Conservation (phyloP, 352 stramenopile species). For the Globisporangium acanthophoron region DNA sequence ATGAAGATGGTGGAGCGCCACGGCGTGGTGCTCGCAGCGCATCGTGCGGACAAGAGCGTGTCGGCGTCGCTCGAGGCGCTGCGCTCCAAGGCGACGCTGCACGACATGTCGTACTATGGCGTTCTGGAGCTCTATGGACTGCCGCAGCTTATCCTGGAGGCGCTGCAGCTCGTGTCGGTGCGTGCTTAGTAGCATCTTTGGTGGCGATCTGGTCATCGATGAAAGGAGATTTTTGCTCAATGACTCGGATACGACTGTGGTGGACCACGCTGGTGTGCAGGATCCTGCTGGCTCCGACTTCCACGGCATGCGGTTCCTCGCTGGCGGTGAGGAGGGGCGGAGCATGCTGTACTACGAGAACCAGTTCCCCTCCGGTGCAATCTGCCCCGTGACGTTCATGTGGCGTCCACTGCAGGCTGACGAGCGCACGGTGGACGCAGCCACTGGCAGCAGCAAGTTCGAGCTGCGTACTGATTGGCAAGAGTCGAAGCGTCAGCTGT, state of each 20-base stretch:
- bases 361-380: constrained; percentile 54
- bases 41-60: constrained; percentile 54
- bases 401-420: constrained; percentile 52
- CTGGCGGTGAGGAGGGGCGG: constrained; percentile 40
- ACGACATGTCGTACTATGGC: constrained; percentile 62
- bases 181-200: background rate
- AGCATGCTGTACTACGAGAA: constrained; percentile 49
- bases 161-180: constrained; percentile 50
- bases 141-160: constrained; percentile 52
- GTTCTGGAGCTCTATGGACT: constrained; percentile 61
- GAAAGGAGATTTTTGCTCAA: background rate
- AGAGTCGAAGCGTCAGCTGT: constrained; percentile 55
- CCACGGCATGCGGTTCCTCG: constrained; percentile 45
- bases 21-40: constrained; percentile 40
- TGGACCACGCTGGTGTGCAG: constrained; percentile 3
- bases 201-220: background rate
- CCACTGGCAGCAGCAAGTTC: constrained; percentile 15
- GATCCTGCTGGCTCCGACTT: constrained; percentile 62
- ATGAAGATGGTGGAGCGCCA: constrained; percentile 58
- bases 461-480: constrained; percentile 35
- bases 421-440: constrained; percentile 1
- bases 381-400: constrained; percentile 68
- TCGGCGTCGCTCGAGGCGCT: constrained; percentile 57
- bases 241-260: background rate
- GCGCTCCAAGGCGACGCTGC: constrained; percentile 40